phyloP scores from a whole-genome alignment of 2,329 filamentous ascomycete genomes.

The Aspergillus pseudoglaucus region DNA sequence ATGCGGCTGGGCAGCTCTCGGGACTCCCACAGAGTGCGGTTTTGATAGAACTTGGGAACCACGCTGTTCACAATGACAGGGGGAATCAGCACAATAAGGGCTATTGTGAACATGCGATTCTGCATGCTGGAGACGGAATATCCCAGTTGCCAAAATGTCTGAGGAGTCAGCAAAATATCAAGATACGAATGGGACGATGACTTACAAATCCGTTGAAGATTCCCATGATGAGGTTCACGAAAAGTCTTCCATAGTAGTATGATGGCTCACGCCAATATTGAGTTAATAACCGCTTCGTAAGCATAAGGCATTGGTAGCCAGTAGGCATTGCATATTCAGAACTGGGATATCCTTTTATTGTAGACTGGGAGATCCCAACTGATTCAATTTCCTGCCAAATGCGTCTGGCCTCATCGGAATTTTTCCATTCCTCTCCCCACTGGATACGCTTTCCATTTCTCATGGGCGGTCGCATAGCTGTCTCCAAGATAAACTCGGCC shows the following conservation, averaged over 20 bases:
- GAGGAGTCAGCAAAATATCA: too few species aligned
- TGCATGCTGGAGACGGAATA: slow-evolving; percentile 63
- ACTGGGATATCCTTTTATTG: slow-evolving; percentile 30
- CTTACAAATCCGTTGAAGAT: slow-evolving; percentile 76
- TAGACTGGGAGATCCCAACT: slow-evolving; percentile 40
- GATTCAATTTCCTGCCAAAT: slow-evolving; percentile 59
- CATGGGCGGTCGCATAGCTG: slow-evolving; percentile 52
- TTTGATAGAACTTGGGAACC: slow-evolving; percentile 68
- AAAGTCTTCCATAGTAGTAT: slow-evolving; percentile 72
- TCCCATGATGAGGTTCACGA: slow-evolving; percentile 62
- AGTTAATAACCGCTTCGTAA: slow-evolving; percentile 64
- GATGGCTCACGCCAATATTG: slow-evolving; percentile 71
- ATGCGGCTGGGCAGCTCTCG: slow-evolving; percentile 68
- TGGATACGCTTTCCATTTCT: too few species aligned
- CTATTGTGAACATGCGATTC: slow-evolving; percentile 68
- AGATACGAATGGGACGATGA: too few species aligned
- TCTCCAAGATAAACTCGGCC: slow-evolving; percentile 61
- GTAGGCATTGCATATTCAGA: slow-evolving; percentile 65
- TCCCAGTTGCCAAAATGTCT: slow-evolving; percentile 67
- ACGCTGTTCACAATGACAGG: slow-evolving; percentile 67
- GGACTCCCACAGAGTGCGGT: slow-evolving; percentile 65
- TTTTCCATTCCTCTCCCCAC: slow-evolving; percentile 70
- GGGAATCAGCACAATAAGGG: slow-evolving; percentile 60
- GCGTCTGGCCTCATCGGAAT: slow-evolving; percentile 54
- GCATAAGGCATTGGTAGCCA: slow-evolving; percentile 55